Percentiles rank a stretch among this genome's conserved stretches.
Conservation (phyloP, 768 basidiomycete genomes). For the Lactifluus volemus region DNA sequence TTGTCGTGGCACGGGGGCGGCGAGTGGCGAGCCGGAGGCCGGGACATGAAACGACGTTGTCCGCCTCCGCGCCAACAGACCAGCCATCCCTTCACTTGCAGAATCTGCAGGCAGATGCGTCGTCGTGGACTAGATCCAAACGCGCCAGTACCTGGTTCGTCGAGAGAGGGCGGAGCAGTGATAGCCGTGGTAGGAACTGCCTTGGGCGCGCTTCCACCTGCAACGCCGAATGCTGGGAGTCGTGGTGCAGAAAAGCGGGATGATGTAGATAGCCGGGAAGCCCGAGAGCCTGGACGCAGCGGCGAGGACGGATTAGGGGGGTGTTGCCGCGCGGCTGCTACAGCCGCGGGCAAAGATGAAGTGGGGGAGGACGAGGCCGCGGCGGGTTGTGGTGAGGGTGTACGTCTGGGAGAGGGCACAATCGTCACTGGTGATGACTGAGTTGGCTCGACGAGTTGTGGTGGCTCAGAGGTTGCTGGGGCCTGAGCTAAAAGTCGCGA, state of each 20-base stretch:
- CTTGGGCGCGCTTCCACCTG: conserved; percentile 57
- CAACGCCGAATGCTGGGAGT: conserved; percentile 48
- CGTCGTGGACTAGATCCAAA: conserved; percentile 4
- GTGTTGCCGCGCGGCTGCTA: conserved; percentile 3
- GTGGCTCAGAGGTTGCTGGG: conserved; percentile 31
- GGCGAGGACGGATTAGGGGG: conserved; percentile 27
- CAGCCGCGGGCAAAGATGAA: background rate
- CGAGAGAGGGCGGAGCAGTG: conserved; percentile 29
- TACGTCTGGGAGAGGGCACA: conserved; percentile 19
- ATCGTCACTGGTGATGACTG: conserved; percentile 2
- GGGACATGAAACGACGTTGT: conserved; percentile 54
- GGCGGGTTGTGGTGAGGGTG: conserved; percentile 25
- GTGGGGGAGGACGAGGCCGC: background rate
- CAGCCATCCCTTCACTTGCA: conserved; percentile 52
- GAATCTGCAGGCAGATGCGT: conserved; percentile 54
- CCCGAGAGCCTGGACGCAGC: conserved; percentile 62
- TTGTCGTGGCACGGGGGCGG: conserved; percentile 24
- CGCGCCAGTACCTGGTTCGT: background rate
- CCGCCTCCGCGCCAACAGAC: conserved; percentile 36
- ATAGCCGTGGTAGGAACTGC: conserved; percentile 43
- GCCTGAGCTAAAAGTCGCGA: conserved; percentile 77
- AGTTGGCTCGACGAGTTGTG: conserved; percentile 21
- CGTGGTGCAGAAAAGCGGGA: conserved; percentile 61
- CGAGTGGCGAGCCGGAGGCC: conserved; percentile 23
- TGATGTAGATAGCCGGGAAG: conserved; percentile 58